phyloP scores from a whole-genome alignment of 2,329 filamentous ascomycete genomes.

The Chaetomiaceae sp. region DNA sequence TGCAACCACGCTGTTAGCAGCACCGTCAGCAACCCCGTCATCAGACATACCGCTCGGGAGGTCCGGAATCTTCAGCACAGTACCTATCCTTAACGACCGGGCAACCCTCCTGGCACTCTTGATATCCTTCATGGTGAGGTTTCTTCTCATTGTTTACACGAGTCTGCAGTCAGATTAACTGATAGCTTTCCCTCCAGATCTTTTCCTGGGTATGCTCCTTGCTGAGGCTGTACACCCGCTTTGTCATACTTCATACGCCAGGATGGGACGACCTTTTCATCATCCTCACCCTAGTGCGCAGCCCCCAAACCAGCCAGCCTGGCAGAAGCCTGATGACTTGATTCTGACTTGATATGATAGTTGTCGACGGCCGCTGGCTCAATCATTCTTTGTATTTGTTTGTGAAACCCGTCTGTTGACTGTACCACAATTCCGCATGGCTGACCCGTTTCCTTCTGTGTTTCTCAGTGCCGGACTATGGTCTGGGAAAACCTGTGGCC shows the following conservation, averaged over 20 bases:
- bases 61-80: no score
- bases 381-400: constrained; percentile 2
- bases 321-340: background rate
- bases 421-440: background rate
- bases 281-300: constrained; percentile 5
- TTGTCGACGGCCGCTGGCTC: constrained; percentile 2
- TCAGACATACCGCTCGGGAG: no score
- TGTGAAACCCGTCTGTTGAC: background rate
- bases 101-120: background rate
- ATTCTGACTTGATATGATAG: background rate
- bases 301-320: background rate
- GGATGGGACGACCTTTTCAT: constrained; percentile 16
- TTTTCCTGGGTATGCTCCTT: constrained; percentile 12
- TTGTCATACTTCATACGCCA: constrained; percentile 4
- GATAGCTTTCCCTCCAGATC: background rate
- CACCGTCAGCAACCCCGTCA: no score
- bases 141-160: background rate
- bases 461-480: background rate
- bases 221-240: constrained; percentile 10
- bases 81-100: background rate
- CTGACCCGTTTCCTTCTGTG: background rate
- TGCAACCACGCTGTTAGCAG: no score
- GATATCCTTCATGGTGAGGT: background rate
- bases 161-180: background rate
- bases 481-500: background rate